Percentiles rank a stretch among this genome's conserved stretches.
Evolutionary conservation across 768 basidiomycete genomes (phyloP).

Genomic region (Pleurotus pulmonarius): DNA sequence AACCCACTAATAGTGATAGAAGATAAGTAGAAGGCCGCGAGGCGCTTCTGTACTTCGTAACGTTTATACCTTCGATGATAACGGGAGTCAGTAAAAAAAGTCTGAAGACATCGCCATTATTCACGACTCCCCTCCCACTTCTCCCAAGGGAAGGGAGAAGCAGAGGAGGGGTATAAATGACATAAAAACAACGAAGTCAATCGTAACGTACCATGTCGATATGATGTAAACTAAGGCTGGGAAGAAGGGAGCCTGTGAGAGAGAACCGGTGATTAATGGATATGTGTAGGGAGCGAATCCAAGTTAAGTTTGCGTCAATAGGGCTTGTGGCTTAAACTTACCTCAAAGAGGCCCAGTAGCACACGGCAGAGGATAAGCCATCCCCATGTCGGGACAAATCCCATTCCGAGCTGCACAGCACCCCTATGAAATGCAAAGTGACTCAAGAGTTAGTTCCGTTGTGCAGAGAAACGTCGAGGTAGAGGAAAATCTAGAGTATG

Average conservation of each 20-base stretch:
- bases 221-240: constrained; percentile 43
- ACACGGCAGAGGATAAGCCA: constrained; percentile 36
- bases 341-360: constrained; percentile 43
- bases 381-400: constrained; percentile 38
- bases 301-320: not conserved
- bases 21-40: constrained; percentile 26
- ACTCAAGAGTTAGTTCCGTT: not conserved
- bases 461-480: too few relatives aligned
- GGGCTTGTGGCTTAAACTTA: constrained; percentile 11
- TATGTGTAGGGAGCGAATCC: too few relatives aligned
- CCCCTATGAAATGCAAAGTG: constrained; percentile 15
- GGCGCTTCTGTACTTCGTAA: constrained; percentile 27
- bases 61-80: constrained; percentile 16
- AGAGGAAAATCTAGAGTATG: not conserved
- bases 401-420: constrained; percentile 41
- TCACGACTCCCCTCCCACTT: too few relatives aligned
- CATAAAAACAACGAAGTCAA: not conserved
- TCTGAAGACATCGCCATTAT: not conserved
- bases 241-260: constrained; percentile 37
- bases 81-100: not conserved
- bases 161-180: too few relatives aligned
- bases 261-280: not conserved
- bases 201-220: constrained; percentile 33
- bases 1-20: constrained; percentile 37
- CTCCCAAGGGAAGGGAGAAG: too few relatives aligned